phyloP scores from a whole-genome alignment of 495 filamentous ascomycete genomes.

The Annulohypoxylon bovei region DNA sequence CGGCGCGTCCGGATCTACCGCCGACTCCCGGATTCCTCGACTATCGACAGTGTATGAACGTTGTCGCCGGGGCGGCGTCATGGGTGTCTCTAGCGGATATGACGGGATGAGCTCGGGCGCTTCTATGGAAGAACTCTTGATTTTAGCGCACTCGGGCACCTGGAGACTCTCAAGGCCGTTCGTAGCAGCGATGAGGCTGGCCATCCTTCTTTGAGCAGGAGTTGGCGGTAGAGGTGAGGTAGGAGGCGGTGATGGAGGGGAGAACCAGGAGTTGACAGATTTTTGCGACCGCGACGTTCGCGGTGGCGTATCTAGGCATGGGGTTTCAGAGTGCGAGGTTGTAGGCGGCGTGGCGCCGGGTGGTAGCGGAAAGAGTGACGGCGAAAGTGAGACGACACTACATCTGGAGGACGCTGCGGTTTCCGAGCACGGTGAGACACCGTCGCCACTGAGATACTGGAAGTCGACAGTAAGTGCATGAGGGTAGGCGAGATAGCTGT shows the following conservation, averaged over 20 bases:
- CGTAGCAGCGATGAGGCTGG: slow-evolving; percentile 23
- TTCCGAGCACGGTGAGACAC: slow-evolving; percentile 30
- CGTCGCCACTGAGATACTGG: slow-evolving; percentile 19
- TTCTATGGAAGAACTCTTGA: slow-evolving; percentile 15
- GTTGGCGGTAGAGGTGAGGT: slow-evolving; percentile 33
- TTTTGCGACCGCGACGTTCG: slow-evolving; percentile 27
- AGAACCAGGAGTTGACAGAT: slow-evolving; percentile 32
- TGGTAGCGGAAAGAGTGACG: slow-evolving; percentile 39
- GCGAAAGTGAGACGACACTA: slow-evolving; percentile 38
- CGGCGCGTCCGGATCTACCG: slow-evolving; percentile 32
- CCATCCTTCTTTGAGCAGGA: slow-evolving; percentile 23
- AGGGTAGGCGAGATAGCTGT: slow-evolving; percentile 16
- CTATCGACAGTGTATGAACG: slow-evolving; percentile 17
- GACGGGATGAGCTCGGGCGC: not conserved
- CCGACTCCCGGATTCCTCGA: slow-evolving; percentile 31
- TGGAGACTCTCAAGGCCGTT: slow-evolving; percentile 24
- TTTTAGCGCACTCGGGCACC: slow-evolving; percentile 9
- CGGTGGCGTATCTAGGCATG: slow-evolving; percentile 19
- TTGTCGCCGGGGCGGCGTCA: slow-evolving; percentile 16
- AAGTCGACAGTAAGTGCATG: slow-evolving; percentile 38
- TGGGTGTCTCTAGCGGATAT: not conserved
- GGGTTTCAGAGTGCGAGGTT: slow-evolving; percentile 9
- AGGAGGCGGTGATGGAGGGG: slow-evolving; percentile 36
- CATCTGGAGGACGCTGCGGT: slow-evolving; percentile 17
- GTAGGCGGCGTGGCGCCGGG: slow-evolving; percentile 19